These are phyloP conservation scores for Trametes pubescens DNA, from an alignment of 1,284 basidiomycete genomes.

Conservation along the genomic window DNA sequence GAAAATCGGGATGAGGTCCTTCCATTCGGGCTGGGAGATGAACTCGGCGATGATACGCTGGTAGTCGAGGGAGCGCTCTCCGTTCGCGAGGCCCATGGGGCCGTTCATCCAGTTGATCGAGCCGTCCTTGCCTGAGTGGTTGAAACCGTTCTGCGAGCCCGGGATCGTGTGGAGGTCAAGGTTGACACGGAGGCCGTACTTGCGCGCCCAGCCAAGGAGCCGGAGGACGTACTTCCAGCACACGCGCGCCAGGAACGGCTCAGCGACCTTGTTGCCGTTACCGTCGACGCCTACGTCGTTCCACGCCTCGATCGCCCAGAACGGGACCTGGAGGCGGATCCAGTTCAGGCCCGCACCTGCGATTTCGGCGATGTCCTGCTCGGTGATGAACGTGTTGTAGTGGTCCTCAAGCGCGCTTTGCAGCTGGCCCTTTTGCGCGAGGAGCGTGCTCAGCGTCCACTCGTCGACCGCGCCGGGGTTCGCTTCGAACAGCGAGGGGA, in stretches of 20 bases:
- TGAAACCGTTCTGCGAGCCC: constrained; percentile 75
- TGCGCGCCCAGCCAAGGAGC: constrained; percentile 83
- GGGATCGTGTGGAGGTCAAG: constrained; percentile 87
- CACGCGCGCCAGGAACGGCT: constrained; percentile 45
- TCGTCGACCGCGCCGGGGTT: constrained; percentile 66
- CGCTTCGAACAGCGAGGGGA: constrained; percentile 79
- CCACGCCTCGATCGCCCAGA: constrained; percentile 79
- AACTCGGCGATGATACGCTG: constrained; percentile 67
- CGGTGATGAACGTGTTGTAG: constrained; percentile 62
- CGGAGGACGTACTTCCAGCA: constrained; percentile 71
- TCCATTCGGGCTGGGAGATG: constrained; percentile 60
- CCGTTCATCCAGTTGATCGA: constrained; percentile 66
- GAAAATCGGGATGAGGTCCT: constrained; percentile 58
- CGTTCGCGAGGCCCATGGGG: constrained; percentile 69
- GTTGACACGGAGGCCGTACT: constrained; percentile 89
- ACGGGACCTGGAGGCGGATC: constrained; percentile 80
- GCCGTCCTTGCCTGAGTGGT: constrained; percentile 59
- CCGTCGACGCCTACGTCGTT: constrained; percentile 46
- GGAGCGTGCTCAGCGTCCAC: constrained; percentile 59
- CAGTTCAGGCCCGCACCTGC: constrained; percentile 75
- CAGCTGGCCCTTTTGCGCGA: constrained; percentile 48
- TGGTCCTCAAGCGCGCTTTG: constrained; percentile 51
- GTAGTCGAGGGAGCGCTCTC: constrained; percentile 64
- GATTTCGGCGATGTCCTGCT: constrained; percentile 45
- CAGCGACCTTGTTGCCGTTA: constrained; percentile 36